Conservation (phyloP, 495 filamentous ascomycete species). For the Xylaria acuta region DNA sequence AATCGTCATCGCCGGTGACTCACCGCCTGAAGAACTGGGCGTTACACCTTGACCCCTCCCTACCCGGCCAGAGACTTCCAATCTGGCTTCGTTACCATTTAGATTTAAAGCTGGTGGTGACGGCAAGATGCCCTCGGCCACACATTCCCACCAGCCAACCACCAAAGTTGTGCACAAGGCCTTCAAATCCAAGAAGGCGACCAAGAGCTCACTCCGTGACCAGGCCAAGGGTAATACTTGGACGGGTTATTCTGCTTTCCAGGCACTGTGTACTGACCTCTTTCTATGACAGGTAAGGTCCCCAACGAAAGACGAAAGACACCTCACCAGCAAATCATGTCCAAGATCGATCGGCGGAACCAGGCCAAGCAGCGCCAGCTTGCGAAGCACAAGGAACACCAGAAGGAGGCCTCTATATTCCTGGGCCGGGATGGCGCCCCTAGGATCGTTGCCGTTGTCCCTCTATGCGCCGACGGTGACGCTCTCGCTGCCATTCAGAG, state of each 20-base stretch:
- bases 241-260: neutral
- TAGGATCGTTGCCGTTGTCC: slow-evolving; percentile 88
- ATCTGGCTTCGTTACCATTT: slow-evolving; percentile 76
- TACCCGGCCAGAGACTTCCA: slow-evolving; percentile 30
- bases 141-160: slow-evolving; percentile 89
- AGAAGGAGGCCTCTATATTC: slow-evolving; percentile 78
- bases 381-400: slow-evolving; percentile 79
- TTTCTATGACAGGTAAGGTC: slow-evolving; percentile 47
- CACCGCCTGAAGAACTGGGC: neutral
- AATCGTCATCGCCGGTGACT: slow-evolving; percentile 8
- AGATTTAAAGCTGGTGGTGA: slow-evolving; percentile 84
- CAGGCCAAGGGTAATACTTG: slow-evolving; percentile 72
- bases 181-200: slow-evolving; percentile 89
- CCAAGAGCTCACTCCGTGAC: slow-evolving; percentile 84
- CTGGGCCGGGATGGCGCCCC: slow-evolving; percentile 83
- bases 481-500: slow-evolving; percentile 66
- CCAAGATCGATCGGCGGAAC: slow-evolving; percentile 92
- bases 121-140: slow-evolving; percentile 64
- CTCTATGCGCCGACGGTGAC: slow-evolving; percentile 76
- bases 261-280: slow-evolving; percentile 22
- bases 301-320: slow-evolving; percentile 73
- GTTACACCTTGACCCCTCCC: neutral
- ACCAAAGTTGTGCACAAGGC: slow-evolving; percentile 85
- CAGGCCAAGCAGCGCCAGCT: slow-evolving; percentile 86
- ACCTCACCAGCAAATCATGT: slow-evolving; percentile 94